These are phyloP conservation scores for Boletus pseudopeckii DNA, from an alignment of 768 basidiomycete species.

Conservation along the genomic window DNA sequence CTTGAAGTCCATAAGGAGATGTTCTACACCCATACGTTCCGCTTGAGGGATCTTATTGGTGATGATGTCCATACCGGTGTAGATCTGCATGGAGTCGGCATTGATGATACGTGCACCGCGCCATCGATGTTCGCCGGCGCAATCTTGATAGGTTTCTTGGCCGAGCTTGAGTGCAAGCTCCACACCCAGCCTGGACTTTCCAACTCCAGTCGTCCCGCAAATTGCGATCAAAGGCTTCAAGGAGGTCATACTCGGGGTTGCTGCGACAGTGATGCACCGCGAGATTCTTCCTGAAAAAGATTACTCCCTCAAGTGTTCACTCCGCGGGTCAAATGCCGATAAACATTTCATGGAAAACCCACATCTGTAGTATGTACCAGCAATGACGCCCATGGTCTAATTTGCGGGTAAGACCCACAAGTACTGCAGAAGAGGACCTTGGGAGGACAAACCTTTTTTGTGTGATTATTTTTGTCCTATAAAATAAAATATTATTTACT, in stretches of 20 bases:
- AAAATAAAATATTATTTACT: background rate
- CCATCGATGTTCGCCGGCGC: conserved; percentile 38
- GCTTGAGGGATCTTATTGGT: conserved; percentile 86
- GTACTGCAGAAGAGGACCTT: too few species aligned
- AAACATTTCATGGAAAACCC: background rate
- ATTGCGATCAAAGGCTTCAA: conserved; percentile 73
- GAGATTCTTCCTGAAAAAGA: background rate
- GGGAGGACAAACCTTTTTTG: background rate
- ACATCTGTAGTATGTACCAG: background rate
- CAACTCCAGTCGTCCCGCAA: conserved; percentile 93
- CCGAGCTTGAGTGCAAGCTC: conserved; percentile 71
- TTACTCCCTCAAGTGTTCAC: background rate
- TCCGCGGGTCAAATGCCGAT: background rate
- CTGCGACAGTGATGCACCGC: background rate
- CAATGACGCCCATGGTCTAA: background rate
- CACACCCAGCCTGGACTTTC: conserved; percentile 90
- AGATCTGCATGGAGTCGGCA: conserved; percentile 97
- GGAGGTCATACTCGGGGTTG: conserved; percentile 25
- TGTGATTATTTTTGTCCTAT: background rate
- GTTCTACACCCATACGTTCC: conserved; percentile 79
- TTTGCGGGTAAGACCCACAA: background rate
- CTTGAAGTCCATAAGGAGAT: conserved; percentile 88
- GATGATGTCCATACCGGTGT: conserved; percentile 84
- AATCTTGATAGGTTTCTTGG: conserved; percentile 21
- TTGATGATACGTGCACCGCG: conserved; percentile 79